Evolutionary conservation across 2,329 filamentous ascomycete species (phyloP), one percentile per base, ranked within the genome.

Genomic region (Graphilbum ipis-grandicollis): DNA sequence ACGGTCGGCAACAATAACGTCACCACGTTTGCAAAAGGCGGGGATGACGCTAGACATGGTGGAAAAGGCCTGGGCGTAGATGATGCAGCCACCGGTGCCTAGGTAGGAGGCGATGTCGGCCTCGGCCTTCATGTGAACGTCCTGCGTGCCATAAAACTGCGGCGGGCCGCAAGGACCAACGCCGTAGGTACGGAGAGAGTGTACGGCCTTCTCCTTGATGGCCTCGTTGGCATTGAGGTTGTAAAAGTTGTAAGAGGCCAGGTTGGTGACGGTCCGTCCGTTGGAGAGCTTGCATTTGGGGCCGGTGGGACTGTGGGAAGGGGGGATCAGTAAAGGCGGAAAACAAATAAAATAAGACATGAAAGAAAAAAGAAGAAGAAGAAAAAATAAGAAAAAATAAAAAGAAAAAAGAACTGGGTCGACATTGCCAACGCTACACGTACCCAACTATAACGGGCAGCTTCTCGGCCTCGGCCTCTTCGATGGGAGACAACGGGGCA

Each of bases 31-130:
- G 54, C 82, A 93, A 54, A 98, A 98, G 2, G 86, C 80, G 0
- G 90, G 92, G 43, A 98, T 94, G 18, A 96, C 86, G 53, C 81
- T 88, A n/a, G 82, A 86, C 42, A 96, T 92, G 30, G 90, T 94
- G 19, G 83, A 93, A 54, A 98, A 96, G 4, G 86, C 79, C 53
- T 98, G 90, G 1, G 90, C 82, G 52, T 98, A 98, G 41, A 98
- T 76, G 47, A 98, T 96, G 52, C 84, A 92, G 23, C 79, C 77
- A 38, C 86, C 75, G 1, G 82, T 83, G 19, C 90, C 90, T 19
- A 98, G 60, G 53, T 88, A 93, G 9, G 80, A 71, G 19, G 90
- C 85, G 51, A 98, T 86, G 54, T 96, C 88, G 39, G 82, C 74
- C 59, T 98, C 90, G 14, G 84, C 85, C 63, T 92, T 90, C 73